A percentile compares a stretch with the other conserved stretches of the same genome.
phyloP scores from a whole-genome alignment of 257 asterid species.

The Penstemon newberryi region DNA sequence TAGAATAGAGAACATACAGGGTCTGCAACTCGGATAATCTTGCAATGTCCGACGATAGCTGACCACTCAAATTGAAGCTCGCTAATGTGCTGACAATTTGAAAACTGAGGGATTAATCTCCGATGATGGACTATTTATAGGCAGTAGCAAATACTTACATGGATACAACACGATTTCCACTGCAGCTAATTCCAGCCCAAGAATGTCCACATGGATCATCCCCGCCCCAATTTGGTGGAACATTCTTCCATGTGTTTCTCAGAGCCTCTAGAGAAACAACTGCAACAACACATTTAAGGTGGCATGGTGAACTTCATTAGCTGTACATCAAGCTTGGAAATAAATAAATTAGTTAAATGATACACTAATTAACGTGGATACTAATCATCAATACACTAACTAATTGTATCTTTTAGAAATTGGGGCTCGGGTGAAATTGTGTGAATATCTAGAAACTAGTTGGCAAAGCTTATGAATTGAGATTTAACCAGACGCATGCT shows the following conservation, averaged over 20 bases:
- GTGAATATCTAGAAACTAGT: too few species aligned
- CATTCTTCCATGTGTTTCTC: conserved; percentile 47
- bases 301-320: too few species aligned
- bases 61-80: conserved; percentile 56
- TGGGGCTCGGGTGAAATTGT: too few species aligned
- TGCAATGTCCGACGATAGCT: conserved; percentile 64
- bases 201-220: conserved; percentile 63
- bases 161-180: conserved; percentile 40
- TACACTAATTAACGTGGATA: not conserved
- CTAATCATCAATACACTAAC: too few species aligned
- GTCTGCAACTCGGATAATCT: conserved; percentile 61
- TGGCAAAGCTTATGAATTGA: not conserved
- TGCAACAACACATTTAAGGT: conserved; percentile 28
- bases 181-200: conserved; percentile 76
- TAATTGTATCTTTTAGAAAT: too few species aligned
- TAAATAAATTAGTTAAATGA: not conserved
- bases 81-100: conserved; percentile 60
- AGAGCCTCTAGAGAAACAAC: conserved; percentile 50
- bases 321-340: not conserved
- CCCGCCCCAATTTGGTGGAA: conserved; percentile 69
- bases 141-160: conserved; percentile 39
- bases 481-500: not conserved
- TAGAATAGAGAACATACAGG: conserved; percentile 52
- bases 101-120: not conserved
- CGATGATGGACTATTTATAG: not conserved